Percentiles rank a stretch among this genome's conserved stretches.
Evolutionary conservation across 1,139 yeast genomes (phyloP).

Genomic region (Yamadazyma triangularis): DNA sequence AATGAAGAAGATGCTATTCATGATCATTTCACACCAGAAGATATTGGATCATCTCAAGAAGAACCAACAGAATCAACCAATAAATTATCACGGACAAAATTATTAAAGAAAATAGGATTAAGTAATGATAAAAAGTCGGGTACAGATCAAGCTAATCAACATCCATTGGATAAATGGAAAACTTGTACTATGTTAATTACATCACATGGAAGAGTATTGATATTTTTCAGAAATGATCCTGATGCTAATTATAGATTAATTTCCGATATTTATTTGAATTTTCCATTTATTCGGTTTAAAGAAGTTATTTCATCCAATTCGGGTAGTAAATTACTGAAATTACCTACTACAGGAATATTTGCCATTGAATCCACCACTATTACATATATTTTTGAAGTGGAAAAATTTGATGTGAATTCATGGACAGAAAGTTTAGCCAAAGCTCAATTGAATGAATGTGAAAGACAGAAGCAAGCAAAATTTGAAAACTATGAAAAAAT

Average conservation of each 20-base stretch:
- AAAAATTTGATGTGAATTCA: slow-evolving; percentile 43
- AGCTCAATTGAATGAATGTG: slow-evolving; percentile 44
- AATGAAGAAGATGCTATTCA: slow-evolving; percentile 29
- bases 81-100: too few species aligned
- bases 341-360: slow-evolving; percentile 45
- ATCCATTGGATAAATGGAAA: slow-evolving; percentile 32
- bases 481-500: slow-evolving; percentile 1
- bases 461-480: slow-evolving; percentile 31
- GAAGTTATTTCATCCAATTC: slow-evolving; percentile 41
- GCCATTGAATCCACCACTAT: slow-evolving; percentile 47
- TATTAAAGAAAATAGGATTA: slow-evolving; percentile 29
- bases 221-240: slow-evolving; percentile 37
- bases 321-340: slow-evolving; percentile 27
- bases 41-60: slow-evolving; percentile 5
- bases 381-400: slow-evolving; percentile 56
- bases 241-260: slow-evolving; percentile 34
- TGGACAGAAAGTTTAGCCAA: slow-evolving; percentile 58
- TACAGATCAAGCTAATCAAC: slow-evolving; percentile 14
- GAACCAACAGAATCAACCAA: too few species aligned
- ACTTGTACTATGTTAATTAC: slow-evolving; percentile 51
- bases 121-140: slow-evolving; percentile 13
- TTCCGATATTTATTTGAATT: slow-evolving; percentile 45
- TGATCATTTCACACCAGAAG: slow-evolving; percentile 22
- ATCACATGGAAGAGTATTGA: slow-evolving; percentile 50
- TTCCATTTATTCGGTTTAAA: slow-evolving; percentile 48